Base-by-base conservation (phyloP, 129 eudicot species). In the Flaveria trinervia region DNA sequence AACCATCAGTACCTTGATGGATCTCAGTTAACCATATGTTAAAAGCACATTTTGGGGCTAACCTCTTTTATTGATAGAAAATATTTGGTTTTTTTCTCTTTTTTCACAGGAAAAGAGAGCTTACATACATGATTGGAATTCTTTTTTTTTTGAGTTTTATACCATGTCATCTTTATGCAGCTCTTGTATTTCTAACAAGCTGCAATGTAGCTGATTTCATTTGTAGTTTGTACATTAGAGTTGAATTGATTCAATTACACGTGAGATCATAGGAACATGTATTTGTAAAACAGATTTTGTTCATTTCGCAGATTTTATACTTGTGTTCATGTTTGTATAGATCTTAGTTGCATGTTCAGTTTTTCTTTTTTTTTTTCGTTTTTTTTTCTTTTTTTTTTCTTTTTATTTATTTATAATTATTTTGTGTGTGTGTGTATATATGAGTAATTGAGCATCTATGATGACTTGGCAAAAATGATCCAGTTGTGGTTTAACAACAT, bases 161-260 rank as follows among this genome's bases (percentile, higher is more conserved):
- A 77, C 69, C n/a, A 43, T 68, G 45, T 64, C 74, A 28, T 70
- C 83, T 71, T 72, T 72, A 41, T 66, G 84, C 85, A 52, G 79
- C 92, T 81, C 81, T 80, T 85, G 89, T 88, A 85, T 77, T 9
- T 57, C 77, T 77, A 85, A 85, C 89, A 85, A 88, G 85, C 76
- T 83, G 89, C 36, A 44, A 73, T 68, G 49, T 11, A 56, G 75
- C 4, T 16, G 22, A 64, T 14, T 55, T 81, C 52, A 45, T 71
- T 48, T 26, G 75, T 82, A 68, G 46, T 72, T 70, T 84, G 83
- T 75, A 86, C 57, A 78, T 81, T 83, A 64, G 76, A 66, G 54
- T 55, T 30, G 45, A 62, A 28, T 18, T 17, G 15, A 26, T 62
- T 60, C 13, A 6, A 22, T 60, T 6, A 62, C 74, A 73, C 36